Base-by-base conservation (phyloP, 208 protist species). In the Entamoeba dispar region DNA sequence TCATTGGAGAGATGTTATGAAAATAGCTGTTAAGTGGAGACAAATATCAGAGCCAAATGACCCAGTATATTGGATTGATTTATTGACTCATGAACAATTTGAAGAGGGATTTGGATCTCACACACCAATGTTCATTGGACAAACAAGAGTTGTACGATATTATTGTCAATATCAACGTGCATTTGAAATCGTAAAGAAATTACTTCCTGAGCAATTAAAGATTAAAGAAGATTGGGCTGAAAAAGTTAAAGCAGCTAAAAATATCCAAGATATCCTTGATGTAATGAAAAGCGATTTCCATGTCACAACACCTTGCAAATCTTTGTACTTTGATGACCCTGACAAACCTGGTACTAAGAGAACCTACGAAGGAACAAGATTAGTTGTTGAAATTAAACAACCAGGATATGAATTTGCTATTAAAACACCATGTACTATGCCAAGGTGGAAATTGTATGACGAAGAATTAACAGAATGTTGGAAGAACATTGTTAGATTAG, bases 391-490 rank as follows among this genome's bases (percentile, higher is more conserved):
- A 92, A 95, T 10, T 57, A 93, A 93, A 27, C 49, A 90, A 51
- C 95, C 95, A 1, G 95, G 95, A 8, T 95, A 94, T 92, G 95
- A 96, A 57, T 96, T 95, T 92, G 93, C 95, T 43, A 96, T 96
- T 49, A 90, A 95, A 50, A 96, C 95, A 90, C 95, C 95, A 43
- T 93, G 95, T 38, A 96, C 95, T 10, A 95, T 95, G 31, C 7
- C 61, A 17, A 50, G 95, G 31, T 96, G 95, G 95, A 27, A 94
- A 49, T 38, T 95, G 4, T 93, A 34, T 86, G 15, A n/a, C 6
- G 8, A 47, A 7, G 61, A 91, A 92, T 91, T 94, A 5, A 34
- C 22, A 38, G 22, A 14, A 2, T 50, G 73, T 51, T 92, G 93
- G 93, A 69, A 34, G 19, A 27, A 73, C 4, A 73, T 92, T 47